Evolutionary conservation across 164 flowering plant species (phyloP).

Genomic region (Tetrastigma voinierianum): DNA sequence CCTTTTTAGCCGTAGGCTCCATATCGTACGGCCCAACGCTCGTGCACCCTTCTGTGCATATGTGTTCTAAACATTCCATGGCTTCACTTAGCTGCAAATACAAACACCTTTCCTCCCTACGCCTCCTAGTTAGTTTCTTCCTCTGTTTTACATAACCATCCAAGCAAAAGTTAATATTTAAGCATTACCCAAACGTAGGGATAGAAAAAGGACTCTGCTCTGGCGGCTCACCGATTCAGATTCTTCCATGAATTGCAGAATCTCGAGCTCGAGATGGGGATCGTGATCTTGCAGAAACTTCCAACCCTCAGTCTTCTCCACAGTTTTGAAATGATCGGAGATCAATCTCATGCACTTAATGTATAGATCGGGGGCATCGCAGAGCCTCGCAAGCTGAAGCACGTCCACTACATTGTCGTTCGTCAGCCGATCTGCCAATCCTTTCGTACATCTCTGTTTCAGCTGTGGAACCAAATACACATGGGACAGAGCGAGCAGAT

Average conservation of each 20-base stretch:
- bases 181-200: neutral
- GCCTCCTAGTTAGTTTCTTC: conserved; percentile 40
- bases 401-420: conserved; percentile 79
- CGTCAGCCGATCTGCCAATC: conserved; percentile 42
- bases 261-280: conserved; percentile 83
- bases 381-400: conserved; percentile 72
- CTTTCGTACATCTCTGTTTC: conserved; percentile 67
- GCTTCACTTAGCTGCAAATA: conserved; percentile 85
- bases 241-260: conserved; percentile 81
- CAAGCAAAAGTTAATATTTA: neutral
- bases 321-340: conserved; percentile 49
- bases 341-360: conserved; percentile 75
- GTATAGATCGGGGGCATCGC: conserved; percentile 82
- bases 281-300: conserved; percentile 75
- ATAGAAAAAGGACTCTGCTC: neutral
- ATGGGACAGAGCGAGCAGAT: conserved; percentile 79
- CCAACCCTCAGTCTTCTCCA: conserved; percentile 87
- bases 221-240: conserved; percentile 51
- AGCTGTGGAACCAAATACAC: conserved; percentile 63
- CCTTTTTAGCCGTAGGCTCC: conserved; percentile 37
- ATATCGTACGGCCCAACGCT: conserved; percentile 64
- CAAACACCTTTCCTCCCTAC: conserved; percentile 45
- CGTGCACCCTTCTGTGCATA: conserved; percentile 88
- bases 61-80: conserved; percentile 89
- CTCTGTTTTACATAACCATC: conserved; percentile 41